Evolutionary conservation across 768 basidiomycete species (phyloP), one percentile per base, ranked within the genome.

Genomic region (Roridomyces roridus): DNA sequence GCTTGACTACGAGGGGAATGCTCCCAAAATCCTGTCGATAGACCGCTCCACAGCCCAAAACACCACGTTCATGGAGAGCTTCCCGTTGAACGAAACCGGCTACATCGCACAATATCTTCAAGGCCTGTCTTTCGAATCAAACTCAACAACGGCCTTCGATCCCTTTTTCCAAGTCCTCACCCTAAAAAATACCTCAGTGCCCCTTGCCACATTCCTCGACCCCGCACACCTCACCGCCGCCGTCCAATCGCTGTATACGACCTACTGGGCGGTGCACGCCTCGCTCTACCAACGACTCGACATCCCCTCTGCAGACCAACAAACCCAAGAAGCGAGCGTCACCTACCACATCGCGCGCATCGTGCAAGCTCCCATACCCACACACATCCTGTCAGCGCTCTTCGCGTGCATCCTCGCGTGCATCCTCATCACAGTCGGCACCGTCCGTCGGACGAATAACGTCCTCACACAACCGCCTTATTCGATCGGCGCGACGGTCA

Each of bases 401-500:
- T 34, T 57, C 4, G 48, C 10, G 24, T 37, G 25, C 15, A 39
- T 57, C 2, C 28, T 57, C 10, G 47, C 37, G n/a, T 54, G 45
- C 20, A 25, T 45, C 3, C 36, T 44, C 12, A 8, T 36, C 23
- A 47, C 41, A 20, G 48, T 20, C 6, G 7, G 42, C 8, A 7
- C n/a, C 3, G 47, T 43, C 18, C 40, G 46, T 12, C 14, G 36
- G 12, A 49, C 46, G 8, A 40, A 40, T 10, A 31, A 11, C 17
- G 46, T 42, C 5, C 46, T 57, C 24, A 34, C 55, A 11, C 49
- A 57, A n/a, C 47, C 48, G 9, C 55, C 55, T 0, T 57, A 25
- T 35, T 46, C 56, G 40, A 57, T 57, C 28, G 56, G 42, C 25
- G 47, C 49, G 11, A 50, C 35, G 15, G 42, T 51, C 44, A 37